A percentile compares a stretch with the other conserved stretches of the same genome.
These are phyloP conservation scores for Debaryomyces subglobosus DNA, from an alignment of 1,139 yeast species.

Conservation along the genomic window DNA sequence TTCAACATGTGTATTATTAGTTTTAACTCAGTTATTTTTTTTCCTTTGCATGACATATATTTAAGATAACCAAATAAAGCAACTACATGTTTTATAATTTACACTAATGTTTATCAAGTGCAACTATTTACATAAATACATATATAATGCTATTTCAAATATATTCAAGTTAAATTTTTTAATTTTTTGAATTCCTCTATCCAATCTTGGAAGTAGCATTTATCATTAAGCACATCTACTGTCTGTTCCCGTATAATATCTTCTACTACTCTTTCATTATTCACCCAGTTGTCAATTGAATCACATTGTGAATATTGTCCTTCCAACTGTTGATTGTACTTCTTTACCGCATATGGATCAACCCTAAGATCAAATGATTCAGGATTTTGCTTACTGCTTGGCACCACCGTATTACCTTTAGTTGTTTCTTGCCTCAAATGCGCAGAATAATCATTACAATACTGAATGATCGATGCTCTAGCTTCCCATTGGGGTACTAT, in stretches of 20 bases:
- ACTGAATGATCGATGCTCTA: slow-evolving; percentile 32
- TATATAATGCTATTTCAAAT: slow-evolving; percentile 1
- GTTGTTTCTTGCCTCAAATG: slow-evolving; percentile 23
- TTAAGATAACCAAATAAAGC: neutral
- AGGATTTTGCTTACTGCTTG: slow-evolving; percentile 5
- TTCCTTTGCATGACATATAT: slow-evolving; percentile 4
- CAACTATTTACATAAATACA: slow-evolving; percentile 5
- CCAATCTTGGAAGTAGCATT: slow-evolving; percentile 44
- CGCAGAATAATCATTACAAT: slow-evolving; percentile 32
- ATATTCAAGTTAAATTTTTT: slow-evolving; percentile 2
- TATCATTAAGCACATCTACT: slow-evolving; percentile 34
- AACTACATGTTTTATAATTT: neutral
- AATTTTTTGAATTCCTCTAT: slow-evolving; percentile 21
- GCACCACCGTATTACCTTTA: slow-evolving; percentile 6
- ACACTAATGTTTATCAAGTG: neutral
- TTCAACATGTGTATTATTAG: neutral
- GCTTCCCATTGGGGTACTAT: slow-evolving; percentile 44
- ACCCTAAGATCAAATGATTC: slow-evolving; percentile 33
- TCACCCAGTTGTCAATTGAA: slow-evolving; percentile 39
- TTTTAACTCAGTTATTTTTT: neutral
- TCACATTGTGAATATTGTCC: slow-evolving; percentile 30
- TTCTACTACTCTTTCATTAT: slow-evolving; percentile 40
- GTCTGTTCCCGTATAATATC: slow-evolving; percentile 39
- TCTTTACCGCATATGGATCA: slow-evolving; percentile 45
- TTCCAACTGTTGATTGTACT: slow-evolving; percentile 25